Base-by-base conservation (phyloP, 352 stramenopile genomes). In the Phytophthora meadii region DNA sequence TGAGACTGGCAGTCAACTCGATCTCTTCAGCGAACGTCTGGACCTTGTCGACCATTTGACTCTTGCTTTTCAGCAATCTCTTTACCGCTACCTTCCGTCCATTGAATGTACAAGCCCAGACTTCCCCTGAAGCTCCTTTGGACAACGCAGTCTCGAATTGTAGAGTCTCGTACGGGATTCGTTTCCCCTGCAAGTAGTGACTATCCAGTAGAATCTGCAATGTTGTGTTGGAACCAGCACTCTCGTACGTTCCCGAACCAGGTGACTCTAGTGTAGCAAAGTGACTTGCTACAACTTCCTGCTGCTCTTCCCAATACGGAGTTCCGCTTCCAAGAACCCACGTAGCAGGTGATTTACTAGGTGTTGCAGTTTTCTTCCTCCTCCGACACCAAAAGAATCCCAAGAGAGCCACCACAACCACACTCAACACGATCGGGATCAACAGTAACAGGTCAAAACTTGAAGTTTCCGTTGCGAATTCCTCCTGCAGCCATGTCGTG, bases 11-110 rank as follows among this genome's bases (percentile, higher is more conserved):
- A 4, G 65, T 83, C 10, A 90, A 67, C 36, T 84, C 70, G 54
- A 90, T 88, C 61, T 90, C 82, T 15, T 72, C 70, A 11, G 81
- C 49, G 28, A 90, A 86, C 1, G 61, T 56, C 28, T 74, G 37
- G 2, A 81, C 57, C n/a, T 69, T 65, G 11, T 70, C 65, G 3
- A 68, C 63, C n/a, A 72, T 78, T 7, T 62, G 54, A 9, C 63
- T 47, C 19, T 74, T 75, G n/a, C 49, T 53, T 32, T 75, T 65
- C 9, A 71, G 27, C 15, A 86, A 41, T 6, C 74, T 68, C 67
- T 89, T 87, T 19, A 75, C 66, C 0, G 77, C 79, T 0, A 88
- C 54, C 17, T 74, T 24, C 27, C 79, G 62, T 19, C 62, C 72
- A 25, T 75, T 70, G 61, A 80, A 78, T 7, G 74, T 30, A n/a